Base-by-base conservation (phyloP, 805 yeast genomes). In the Pichia occidentalis region DNA sequence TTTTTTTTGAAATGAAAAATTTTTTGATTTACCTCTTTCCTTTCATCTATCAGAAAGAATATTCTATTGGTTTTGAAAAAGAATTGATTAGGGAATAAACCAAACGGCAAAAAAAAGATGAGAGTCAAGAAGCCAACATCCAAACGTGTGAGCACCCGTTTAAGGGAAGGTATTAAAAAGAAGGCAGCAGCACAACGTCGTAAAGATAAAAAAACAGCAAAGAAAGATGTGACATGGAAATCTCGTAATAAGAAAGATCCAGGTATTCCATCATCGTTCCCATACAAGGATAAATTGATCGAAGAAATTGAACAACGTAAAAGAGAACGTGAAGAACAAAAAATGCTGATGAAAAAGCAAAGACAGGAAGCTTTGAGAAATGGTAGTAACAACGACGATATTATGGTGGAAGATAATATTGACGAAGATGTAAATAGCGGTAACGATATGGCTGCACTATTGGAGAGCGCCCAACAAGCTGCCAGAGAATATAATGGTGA, bases 121-220 rank as follows among this genome's bases (percentile, higher is more conserved):
- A 59, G 63, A 57, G 62, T 59, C 19, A 59, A 57, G 54, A 59
- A 71, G 61, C 81, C 82, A 46, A 80, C 87, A 27, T 83, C 95
- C 44, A 92, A 90, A 65, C 78, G 97, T 66, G 71, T 79, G 36
- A 75, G 92, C 57, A 90, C 97, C 53, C 86, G 94, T 61, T 77
- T 88, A 85, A 78, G 87, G 56, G 95, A 88, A 61, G 98, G 98
- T 47, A 87, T 92, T 59, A 83, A 85, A 68, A 92, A 87, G 75
- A 92, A 92, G 65, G 88, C 95, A 3, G 75, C 90, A 29, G 96
- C 97, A 7, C 90, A 88, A 52, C 73, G 81, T 47, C 78, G 94
- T 63, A 92, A 92, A 58, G 82, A 84, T 59, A 74, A 71, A 52
- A 92, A 92, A 65, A 48, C 59, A 19, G 73, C 95, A 14, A 92